Percentiles rank a stretch among this genome's conserved stretches.
Conservation (phyloP, 495 filamentous ascomycete genomes). For the Lophiostoma macrostomum region DNA sequence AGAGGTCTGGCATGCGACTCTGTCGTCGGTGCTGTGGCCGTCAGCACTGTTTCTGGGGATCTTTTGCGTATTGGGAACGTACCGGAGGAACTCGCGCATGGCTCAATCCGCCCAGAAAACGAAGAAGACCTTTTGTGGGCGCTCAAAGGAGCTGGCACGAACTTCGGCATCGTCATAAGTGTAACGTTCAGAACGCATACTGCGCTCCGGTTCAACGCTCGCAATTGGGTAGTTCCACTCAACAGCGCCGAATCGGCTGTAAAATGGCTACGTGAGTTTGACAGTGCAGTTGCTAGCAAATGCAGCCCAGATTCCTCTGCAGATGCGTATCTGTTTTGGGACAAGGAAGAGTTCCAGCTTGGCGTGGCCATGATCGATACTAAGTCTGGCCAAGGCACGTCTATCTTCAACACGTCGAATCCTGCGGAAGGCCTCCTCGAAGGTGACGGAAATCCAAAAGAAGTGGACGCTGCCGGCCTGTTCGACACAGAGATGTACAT, state of each 20-base stretch:
- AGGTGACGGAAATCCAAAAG: conserved; percentile 38
- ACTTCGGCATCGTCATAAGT: conserved; percentile 62
- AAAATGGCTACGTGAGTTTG: conserved; percentile 47
- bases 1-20: conserved; percentile 60
- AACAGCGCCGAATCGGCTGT: conserved; percentile 42
- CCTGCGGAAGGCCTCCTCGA: conserved; percentile 40
- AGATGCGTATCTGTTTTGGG: conserved; percentile 59
- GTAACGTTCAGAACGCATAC: conserved; percentile 53
- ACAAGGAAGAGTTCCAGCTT: conserved; percentile 48
- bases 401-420: conserved; percentile 31
- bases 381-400: conserved; percentile 36
- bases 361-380: conserved; percentile 57
- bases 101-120: conserved; percentile 47
- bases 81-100: conserved; percentile 50
- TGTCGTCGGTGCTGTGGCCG: conserved; percentile 58
- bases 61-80: conserved; percentile 52
- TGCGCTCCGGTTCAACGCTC: conserved; percentile 46
- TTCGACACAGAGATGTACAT: conserved; percentile 64
- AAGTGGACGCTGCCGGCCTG: conserved; percentile 50
- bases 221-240: conserved; percentile 53
- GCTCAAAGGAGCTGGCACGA: conserved; percentile 60
- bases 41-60: conserved; percentile 53
- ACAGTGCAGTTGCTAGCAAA: conserved; percentile 43
- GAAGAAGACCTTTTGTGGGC: conserved; percentile 60
- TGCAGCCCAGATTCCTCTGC: conserved; percentile 50